phyloP scores from a whole-genome alignment of 2,329 filamentous ascomycete genomes.

The Bertia moriformis region DNA sequence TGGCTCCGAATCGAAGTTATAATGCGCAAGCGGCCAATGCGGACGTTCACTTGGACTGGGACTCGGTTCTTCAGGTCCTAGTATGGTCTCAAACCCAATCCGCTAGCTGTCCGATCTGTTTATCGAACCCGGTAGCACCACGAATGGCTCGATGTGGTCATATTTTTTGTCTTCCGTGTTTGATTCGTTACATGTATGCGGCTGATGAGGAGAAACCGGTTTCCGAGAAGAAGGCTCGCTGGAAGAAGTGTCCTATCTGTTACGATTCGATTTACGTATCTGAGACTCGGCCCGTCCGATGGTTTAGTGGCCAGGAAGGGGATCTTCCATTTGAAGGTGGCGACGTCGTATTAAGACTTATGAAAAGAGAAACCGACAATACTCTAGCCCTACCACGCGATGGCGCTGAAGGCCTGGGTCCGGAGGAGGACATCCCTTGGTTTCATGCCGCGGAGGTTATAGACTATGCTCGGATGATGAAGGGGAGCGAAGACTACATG shows the following conservation, averaged over 20 bases:
- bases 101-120: conserved; percentile 58
- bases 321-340: conserved; percentile 49
- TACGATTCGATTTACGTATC: conserved; percentile 58
- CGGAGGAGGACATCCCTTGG: conserved; percentile 55
- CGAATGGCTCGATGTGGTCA: conserved; percentile 66
- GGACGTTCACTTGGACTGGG: conserved; percentile 62
- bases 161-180: conserved; percentile 62
- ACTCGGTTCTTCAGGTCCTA: conserved; percentile 56
- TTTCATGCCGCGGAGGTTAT: conserved; percentile 59
- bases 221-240: conserved; percentile 46
- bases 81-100: conserved; percentile 55
- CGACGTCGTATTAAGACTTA: conserved; percentile 53
- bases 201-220: conserved; percentile 35
- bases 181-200: conserved; percentile 64
- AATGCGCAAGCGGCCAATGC: conserved; percentile 52
- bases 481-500: conserved; percentile 61
- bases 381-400: conserved; percentile 59
- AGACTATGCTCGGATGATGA: conserved; percentile 63
- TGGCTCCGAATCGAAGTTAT: conserved; percentile 52
- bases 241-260: conserved; percentile 64
- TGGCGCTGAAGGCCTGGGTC: conserved; percentile 35
- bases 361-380: conserved; percentile 48
- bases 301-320: conserved; percentile 54
- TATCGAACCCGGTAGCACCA: conserved; percentile 56
- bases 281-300: conserved; percentile 54